These are phyloP conservation scores for Sarcomyxa edulis DNA, from an alignment of 768 basidiomycete species.

Conservation along the genomic window DNA sequence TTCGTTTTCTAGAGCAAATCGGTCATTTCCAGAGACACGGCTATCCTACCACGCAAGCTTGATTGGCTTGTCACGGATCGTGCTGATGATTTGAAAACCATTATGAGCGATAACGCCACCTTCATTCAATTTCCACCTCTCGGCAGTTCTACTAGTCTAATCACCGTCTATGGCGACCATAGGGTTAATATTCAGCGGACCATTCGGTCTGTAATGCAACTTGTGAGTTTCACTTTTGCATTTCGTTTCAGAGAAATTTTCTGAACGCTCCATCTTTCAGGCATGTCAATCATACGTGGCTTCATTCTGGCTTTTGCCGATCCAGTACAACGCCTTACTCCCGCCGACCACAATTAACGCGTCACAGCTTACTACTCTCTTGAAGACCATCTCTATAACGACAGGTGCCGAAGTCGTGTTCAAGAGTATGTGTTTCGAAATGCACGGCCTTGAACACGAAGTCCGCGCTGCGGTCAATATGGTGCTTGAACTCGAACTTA, in stretches of 20 bases:
- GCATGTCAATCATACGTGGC: conserved; percentile 94
- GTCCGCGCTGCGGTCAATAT: conserved; percentile 80
- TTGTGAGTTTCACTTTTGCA: conserved; percentile 57
- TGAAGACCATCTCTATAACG: conserved; percentile 81
- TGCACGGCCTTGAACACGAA: conserved; percentile 91
- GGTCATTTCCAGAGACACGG: conserved; percentile 88
- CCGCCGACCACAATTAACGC: conserved; percentile 79
- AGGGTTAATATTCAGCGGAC: conserved; percentile 93
- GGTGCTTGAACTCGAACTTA: conserved; percentile 86
- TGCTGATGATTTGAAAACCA: conserved; percentile 84
- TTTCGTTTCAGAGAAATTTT: neutral
- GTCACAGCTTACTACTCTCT: conserved; percentile 74
- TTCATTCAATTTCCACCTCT: conserved; percentile 92
- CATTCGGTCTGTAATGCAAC: conserved; percentile 89
- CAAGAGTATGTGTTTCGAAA: conserved; percentile 96
- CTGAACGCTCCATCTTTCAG: conserved; percentile 31
- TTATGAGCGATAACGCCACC: conserved; percentile 96
- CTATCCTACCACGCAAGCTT: conserved; percentile 91
- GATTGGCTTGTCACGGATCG: conserved; percentile 99
- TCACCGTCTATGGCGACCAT: conserved; percentile 92
- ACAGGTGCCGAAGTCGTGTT: conserved; percentile 94
- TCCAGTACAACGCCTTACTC: conserved; percentile 88
- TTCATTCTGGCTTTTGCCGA: conserved; percentile 94
- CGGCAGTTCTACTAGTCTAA: conserved; percentile 88
- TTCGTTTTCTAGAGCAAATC: conserved; percentile 62